phyloP scores from a whole-genome alignment of 2,329 filamentous ascomycete genomes.

The Furcasterigmium furcatum region DNA sequence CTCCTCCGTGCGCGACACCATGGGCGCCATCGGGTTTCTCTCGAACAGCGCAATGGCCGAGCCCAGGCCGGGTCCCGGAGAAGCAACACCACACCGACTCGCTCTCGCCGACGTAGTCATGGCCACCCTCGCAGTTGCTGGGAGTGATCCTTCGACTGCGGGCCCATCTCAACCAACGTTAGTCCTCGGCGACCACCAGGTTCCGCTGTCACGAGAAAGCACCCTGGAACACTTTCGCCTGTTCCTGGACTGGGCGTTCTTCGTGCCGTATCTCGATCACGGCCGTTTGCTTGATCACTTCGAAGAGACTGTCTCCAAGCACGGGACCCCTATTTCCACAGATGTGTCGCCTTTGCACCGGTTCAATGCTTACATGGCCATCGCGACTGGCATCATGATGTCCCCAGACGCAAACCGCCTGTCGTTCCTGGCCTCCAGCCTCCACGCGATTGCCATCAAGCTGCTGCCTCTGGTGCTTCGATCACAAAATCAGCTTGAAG shows the following conservation, averaged over 20 bases:
- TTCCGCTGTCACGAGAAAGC: background rate
- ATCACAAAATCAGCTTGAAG: background rate
- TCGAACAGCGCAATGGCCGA: conserved; percentile 10
- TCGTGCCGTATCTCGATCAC: conserved; percentile 4
- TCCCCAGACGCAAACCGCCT: conserved; percentile 1
- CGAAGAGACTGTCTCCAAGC: background rate
- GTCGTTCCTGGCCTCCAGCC: conserved; percentile 3
- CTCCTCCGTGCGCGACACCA: conserved; percentile 6
- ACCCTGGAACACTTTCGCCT: background rate
- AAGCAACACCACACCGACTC: conserved; percentile 3
- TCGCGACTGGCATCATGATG: conserved; percentile 6
- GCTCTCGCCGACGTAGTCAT: conserved; percentile 4
- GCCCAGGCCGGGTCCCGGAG: background rate
- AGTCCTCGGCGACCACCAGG: background rate
- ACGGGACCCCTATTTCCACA: background rate
- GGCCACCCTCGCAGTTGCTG: conserved; percentile 5
- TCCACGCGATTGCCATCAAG: conserved; percentile 1
- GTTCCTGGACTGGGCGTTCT: background rate
- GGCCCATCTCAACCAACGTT: background rate
- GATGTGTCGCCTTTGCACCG: background rate
- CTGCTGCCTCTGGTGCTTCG: conserved; percentile 3
- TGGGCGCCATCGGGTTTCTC: conserved; percentile 9
- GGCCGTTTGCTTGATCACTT: conserved; percentile 2
- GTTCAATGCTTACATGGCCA: conserved; percentile 6
- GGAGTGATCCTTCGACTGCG: conserved; percentile 4